Base-by-base conservation (phyloP, 2,329 filamentous ascomycete genomes). In the Penicillium sp. region DNA sequence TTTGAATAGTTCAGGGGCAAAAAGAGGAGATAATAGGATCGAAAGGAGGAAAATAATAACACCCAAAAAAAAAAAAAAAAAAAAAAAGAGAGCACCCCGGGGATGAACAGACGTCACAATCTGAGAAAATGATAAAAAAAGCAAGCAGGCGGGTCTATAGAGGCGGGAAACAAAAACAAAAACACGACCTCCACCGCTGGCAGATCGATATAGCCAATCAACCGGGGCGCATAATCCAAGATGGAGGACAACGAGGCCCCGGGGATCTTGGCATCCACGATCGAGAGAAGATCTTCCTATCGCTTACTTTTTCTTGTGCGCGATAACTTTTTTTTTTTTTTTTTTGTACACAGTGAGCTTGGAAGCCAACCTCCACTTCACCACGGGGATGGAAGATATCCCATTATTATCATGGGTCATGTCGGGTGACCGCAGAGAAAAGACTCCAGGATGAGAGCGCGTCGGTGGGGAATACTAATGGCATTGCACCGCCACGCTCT, bases 201-300 rank as follows among this genome's bases (percentile, higher is more conserved):
- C 49, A 44, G 22, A 23, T 37, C n/a, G 25, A 35, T 33, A 8
- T 9, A 31, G 22, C 49, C 49, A 51, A 51, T 51, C 49, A 51
- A 22, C 18, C 12, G 14, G 20, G n/a, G 14, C 6, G 37, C 20
- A 35, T 12, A 26, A 51, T 35, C 26, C 27, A 44, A 35, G 20
- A 33, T 44, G 49, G 29, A 44, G 41, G 26, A 40, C 20, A 26
- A 42, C 33, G 26, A 27, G 35, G 47, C 22, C 20, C 18, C 18
- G n/a, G 40, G n/a, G 27, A 22, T 33, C 49, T 51, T 51, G 49
- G 49, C 49, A 49, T 22, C 22, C 31, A 26, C 22, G 46, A 49
- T 49, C 23, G 33, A n/a, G 27, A 9, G 12, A 18, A 33, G 23
- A 14, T 37, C 27, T 43, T 23, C 37, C 18, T n/a, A 27, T 43